These are phyloP conservation scores for Allantophomopsis lycopodina DNA, from an alignment of 2,329 filamentous ascomycete genomes.

Conservation along the genomic window DNA sequence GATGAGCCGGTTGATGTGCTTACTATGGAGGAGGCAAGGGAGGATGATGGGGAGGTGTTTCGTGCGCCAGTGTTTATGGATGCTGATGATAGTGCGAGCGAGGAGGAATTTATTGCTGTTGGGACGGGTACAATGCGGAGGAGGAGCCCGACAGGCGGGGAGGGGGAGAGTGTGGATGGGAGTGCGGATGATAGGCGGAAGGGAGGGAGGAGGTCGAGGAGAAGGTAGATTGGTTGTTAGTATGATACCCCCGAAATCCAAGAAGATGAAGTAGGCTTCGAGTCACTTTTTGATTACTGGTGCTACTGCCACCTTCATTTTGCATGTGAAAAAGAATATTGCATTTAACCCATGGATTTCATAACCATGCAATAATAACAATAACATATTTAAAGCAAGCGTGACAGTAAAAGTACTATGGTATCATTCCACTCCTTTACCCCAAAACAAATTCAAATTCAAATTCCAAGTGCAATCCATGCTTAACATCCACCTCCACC, in stretches of 20 bases:
- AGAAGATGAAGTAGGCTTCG: too few relatives aligned
- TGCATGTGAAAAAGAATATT: too few relatives aligned
- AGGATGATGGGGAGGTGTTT: conserved; percentile 49
- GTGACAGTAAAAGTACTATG: too few relatives aligned
- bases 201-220: conserved; percentile 13
- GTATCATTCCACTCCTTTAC: neutral
- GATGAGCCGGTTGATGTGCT: conserved; percentile 90
- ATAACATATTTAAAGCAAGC: too few relatives aligned
- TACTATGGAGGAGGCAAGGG: conserved; percentile 55
- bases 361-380: too few relatives aligned
- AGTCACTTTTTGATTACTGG: too few relatives aligned
- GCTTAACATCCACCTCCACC: neutral
- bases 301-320: too few relatives aligned
- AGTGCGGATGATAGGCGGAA: conserved; percentile 23
- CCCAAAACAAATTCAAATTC: neutral
- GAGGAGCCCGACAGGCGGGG: conserved; percentile 58
- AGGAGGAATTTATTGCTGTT: conserved; percentile 67
- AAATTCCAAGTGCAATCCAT: neutral
- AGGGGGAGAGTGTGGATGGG: conserved; percentile 40
- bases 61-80: conserved; percentile 89
- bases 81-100: conserved; percentile 85
- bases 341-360: too few relatives aligned
- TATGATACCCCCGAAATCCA: neutral
- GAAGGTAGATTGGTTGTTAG: neutral
- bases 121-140: conserved; percentile 73